These are phyloP conservation scores for Trypanosoma platydactyli DNA, from an alignment of 208 protist genomes.

Conservation along the genomic window DNA sequence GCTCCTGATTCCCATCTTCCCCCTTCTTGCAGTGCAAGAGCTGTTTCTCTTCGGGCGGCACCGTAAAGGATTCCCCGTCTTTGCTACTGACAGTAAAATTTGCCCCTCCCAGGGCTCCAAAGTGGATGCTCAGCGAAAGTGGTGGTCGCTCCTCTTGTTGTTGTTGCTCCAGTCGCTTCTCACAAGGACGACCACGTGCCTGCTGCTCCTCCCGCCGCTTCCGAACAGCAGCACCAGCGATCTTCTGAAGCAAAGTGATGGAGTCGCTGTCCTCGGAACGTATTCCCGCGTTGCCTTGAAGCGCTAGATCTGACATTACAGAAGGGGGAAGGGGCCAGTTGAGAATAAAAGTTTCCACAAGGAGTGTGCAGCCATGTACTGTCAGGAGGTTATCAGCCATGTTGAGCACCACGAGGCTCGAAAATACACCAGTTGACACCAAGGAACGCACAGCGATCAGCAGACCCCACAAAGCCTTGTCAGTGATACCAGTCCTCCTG, in stretches of 20 bases:
- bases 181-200: neutral
- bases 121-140: conserved; percentile 28
- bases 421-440: conserved; percentile 46
- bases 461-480: conserved; percentile 52
- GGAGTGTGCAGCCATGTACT: conserved; percentile 41
- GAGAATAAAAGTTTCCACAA: conserved; percentile 54
- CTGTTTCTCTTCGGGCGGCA: neutral
- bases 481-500: conserved; percentile 58
- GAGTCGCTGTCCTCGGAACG: conserved; percentile 15
- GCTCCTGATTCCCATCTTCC: neutral
- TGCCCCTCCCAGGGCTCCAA: conserved; percentile 14
- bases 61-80: neutral
- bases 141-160: neutral
- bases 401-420: conserved; percentile 50
- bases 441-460: conserved; percentile 40
- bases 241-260: conserved; percentile 8
- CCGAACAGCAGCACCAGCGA: conserved; percentile 31
- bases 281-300: conserved; percentile 55
- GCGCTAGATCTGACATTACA: conserved; percentile 33
- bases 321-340: conserved; percentile 26
- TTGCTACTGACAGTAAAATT: conserved; percentile 18
- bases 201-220: conserved; percentile 22
- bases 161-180: conserved; percentile 5
- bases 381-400: conserved; percentile 66
- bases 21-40: neutral